Percentiles rank a stretch among this genome's conserved stretches.
Evolutionary conservation across 495 filamentous ascomycete species (phyloP).

Genomic region (Xylaria longipes): DNA sequence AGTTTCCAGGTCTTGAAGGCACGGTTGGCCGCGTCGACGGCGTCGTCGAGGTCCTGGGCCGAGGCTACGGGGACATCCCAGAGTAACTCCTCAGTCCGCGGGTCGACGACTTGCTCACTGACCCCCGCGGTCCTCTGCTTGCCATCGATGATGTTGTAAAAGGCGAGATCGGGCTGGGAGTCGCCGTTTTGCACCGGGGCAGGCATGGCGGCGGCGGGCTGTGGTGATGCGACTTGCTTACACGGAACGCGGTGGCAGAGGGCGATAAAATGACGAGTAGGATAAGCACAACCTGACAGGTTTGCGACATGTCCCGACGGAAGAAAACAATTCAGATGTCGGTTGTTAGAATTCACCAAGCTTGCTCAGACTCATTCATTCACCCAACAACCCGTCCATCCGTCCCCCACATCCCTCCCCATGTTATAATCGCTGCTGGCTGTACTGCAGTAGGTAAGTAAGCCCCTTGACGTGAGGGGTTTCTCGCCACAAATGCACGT

Average conservation of each 20-base stretch:
- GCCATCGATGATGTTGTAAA: constrained; percentile 56
- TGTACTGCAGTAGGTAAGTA: background rate
- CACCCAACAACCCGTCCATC: background rate
- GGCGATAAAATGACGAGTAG: background rate
- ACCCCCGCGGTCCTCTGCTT: constrained; percentile 45
- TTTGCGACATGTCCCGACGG: background rate
- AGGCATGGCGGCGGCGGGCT: constrained; percentile 33
- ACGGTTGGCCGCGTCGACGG: constrained; percentile 52
- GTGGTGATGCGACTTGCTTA: background rate
- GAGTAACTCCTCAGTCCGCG: constrained; percentile 54
- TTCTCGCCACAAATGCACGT: constrained; percentile 6
- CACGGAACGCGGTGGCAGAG: background rate
- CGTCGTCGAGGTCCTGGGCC: constrained; percentile 55
- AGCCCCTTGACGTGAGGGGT: constrained; percentile 10
- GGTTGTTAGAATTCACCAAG: background rate
- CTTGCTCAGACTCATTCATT: background rate
- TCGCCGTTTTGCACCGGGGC: constrained; percentile 30
- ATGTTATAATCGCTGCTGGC: background rate
- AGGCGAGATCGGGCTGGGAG: constrained; percentile 34
- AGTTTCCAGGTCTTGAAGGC: constrained; percentile 55
- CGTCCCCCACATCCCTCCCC: background rate
- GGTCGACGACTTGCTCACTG: constrained; percentile 50
- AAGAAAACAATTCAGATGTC: background rate
- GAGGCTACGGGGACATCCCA: constrained; percentile 54
- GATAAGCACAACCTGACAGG: constrained; percentile 5